Base-by-base conservation (phyloP, 495 filamentous ascomycete genomes). In the Penicillium maclennaniae region DNA sequence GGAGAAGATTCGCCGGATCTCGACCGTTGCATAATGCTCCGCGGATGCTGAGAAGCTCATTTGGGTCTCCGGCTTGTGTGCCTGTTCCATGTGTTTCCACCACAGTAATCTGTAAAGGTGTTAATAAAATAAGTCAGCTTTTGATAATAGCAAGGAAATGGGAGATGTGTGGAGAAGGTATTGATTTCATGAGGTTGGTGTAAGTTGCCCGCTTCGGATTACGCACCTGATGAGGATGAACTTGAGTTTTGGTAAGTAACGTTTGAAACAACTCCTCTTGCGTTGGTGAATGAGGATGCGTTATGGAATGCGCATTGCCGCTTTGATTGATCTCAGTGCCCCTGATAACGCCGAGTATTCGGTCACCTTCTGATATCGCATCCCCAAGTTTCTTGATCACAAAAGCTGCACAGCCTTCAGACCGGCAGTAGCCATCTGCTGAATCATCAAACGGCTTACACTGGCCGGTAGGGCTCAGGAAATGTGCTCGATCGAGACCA, bases 371-470 rank as follows among this genome's bases (percentile, higher is more conserved):
- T 78, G 70, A 0, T 87, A 71, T 1, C 73, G 70, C 67, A 87
- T 87, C n/a, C 2, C 23, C 5, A 5, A 23, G 2, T 5, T 23
- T 23, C 23, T 23, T 23, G 5, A 89, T 68, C 7, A 87, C 66
- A 16, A 89, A 74, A 6, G 82, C 75, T 0, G 79, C 86, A 17
- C 74, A 79, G 19, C 75, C 79, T 47, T 89, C 86, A 2, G 76
- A 81, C 43, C 86, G 78, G 61, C 83, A 87, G 62, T 89, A 89
- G 0, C 86, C 86, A 57, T 86, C 79, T 7, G 84, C 84, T 23
- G 69, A 69, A 44, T 78, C 74, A 59, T 87, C 84, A 53, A 87
- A 88, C 0, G 86, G 74, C 31, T 86, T 85, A 58, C 85, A 89
- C 0, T 47, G 12, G 0, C 71, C 69, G 0, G 63, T 69, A 0